Evolutionary conservation across 306 rosid genomes (phyloP).

Genomic region (Fagus crenata): DNA sequence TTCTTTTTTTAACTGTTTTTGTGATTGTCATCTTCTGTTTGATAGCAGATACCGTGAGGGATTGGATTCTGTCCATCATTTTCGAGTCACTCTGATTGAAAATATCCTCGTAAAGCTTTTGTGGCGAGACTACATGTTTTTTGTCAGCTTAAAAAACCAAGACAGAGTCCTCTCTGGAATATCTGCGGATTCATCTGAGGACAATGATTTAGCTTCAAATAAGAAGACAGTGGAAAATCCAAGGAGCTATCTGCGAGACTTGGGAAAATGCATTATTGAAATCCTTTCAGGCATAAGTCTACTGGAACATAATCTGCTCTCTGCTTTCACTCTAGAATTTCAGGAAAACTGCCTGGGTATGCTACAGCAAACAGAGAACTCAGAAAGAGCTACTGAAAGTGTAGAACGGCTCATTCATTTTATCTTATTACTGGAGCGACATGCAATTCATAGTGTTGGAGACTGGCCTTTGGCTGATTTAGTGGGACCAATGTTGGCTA

Average conservation of each 20-base stretch:
- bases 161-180: slow-evolving; percentile 42
- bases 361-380: slow-evolving; percentile 50
- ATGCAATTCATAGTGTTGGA: slow-evolving; percentile 62
- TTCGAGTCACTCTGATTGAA: slow-evolving; percentile 58
- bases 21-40: slow-evolving; percentile 31
- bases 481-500: slow-evolving; percentile 82
- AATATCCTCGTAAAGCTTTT: slow-evolving; percentile 64
- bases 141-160: slow-evolving; percentile 41
- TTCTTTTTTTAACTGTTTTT: slow-evolving; percentile 22
- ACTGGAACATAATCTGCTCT: slow-evolving; percentile 54
- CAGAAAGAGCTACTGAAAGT: slow-evolving; percentile 32
- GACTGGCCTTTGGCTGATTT: slow-evolving; percentile 77
- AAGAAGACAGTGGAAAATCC: slow-evolving; percentile 48
- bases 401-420: slow-evolving; percentile 59
- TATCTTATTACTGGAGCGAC: slow-evolving; percentile 66
- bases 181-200: slow-evolving; percentile 41
- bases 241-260: slow-evolving; percentile 61
- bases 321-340: slow-evolving; percentile 55
- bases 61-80: slow-evolving; percentile 47
- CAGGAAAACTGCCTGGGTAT: slow-evolving; percentile 49
- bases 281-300: slow-evolving; percentile 58
- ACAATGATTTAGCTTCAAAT: slow-evolving; percentile 36
- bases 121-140: slow-evolving; percentile 65
- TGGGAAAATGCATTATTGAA: slow-evolving; percentile 72
- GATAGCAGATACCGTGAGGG: slow-evolving; percentile 60